A percentile compares a stretch with the other conserved stretches of the same genome.
phyloP scores from a whole-genome alignment of 257 asterid genomes.

The Nicotiana obtusifolia region DNA sequence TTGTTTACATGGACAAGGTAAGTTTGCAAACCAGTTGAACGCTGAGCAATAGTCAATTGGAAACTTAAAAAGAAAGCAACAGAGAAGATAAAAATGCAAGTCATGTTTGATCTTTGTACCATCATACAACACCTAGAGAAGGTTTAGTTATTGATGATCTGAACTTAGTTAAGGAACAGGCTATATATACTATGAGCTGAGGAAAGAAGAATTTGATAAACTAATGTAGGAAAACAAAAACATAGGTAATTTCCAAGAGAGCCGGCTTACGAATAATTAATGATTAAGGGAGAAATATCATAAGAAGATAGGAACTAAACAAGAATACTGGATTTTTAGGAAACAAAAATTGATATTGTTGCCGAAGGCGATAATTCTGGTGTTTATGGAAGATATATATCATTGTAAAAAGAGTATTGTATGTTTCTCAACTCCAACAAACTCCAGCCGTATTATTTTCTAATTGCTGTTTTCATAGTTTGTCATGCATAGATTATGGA shows the following conservation, averaged over 20 bases:
- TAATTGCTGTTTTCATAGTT: background rate
- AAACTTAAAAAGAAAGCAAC: background rate
- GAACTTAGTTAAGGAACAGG: background rate
- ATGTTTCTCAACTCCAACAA: background rate
- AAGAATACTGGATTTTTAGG: background rate
- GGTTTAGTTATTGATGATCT: background rate
- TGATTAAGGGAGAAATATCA: background rate
- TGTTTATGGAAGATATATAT: background rate
- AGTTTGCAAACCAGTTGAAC: background rate
- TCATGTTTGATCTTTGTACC: background rate
- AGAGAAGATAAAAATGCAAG: constrained; percentile 1
- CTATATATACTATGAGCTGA: background rate
- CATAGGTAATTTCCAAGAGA: background rate
- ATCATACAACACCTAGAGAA: background rate
- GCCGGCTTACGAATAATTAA: background rate
- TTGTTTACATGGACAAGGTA: constrained; percentile 15
- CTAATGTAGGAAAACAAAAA: background rate
- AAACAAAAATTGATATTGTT: background rate
- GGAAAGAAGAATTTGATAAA: background rate
- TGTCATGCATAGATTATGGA: background rate
- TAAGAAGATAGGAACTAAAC: background rate
- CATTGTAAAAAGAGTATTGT: background rate
- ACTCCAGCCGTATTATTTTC: background rate
- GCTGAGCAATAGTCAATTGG: background rate
- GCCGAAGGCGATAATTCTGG: constrained; percentile 1